Conservation (phyloP, 805 yeast species). For the Candida ipomoeae region DNA sequence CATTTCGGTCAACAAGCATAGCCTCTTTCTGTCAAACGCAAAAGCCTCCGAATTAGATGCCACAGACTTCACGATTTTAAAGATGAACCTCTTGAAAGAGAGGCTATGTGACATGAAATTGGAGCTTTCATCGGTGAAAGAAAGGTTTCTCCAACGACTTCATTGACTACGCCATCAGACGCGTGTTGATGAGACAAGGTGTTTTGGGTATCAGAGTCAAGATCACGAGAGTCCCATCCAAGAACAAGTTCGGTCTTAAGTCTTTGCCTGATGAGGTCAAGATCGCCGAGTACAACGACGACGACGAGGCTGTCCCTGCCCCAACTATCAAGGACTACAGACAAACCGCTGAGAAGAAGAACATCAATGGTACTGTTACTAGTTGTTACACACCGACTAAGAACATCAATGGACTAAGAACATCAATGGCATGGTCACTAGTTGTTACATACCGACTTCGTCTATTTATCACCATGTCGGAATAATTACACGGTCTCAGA, state of each 20-base stretch:
- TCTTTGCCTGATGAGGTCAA: constrained; percentile 93
- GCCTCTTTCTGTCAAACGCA: constrained; percentile 51
- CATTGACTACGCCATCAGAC: constrained; percentile 98
- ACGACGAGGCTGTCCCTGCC: constrained; percentile 65
- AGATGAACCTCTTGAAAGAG: constrained; percentile 47
- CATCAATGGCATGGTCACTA: too few relatives aligned
- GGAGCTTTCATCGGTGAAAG: constrained; percentile 62
- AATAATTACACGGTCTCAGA: too few relatives aligned
- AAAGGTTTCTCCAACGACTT: constrained; percentile 85
- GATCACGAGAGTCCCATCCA: constrained; percentile 95
- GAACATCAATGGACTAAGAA: too few relatives aligned
- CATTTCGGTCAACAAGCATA: constrained; percentile 90
- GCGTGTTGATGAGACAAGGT: constrained; percentile 99
- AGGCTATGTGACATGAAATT: constrained; percentile 45
- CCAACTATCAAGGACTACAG: constrained; percentile 81
- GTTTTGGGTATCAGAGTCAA: constrained; percentile 99
- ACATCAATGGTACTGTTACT: too few relatives aligned
- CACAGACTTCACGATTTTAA: constrained; percentile 46
- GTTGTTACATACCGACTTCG: too few relatives aligned
- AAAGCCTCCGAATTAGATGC: constrained; percentile 47
- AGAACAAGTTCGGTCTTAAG: constrained; percentile 79
- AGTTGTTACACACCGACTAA: too few relatives aligned
- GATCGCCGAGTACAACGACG: constrained; percentile 93
- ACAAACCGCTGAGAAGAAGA: constrained; percentile 30
- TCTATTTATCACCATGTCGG: not conserved